phyloP scores from a whole-genome alignment of 2,329 filamentous ascomycete species.

The Fusarium gaditjirri region DNA sequence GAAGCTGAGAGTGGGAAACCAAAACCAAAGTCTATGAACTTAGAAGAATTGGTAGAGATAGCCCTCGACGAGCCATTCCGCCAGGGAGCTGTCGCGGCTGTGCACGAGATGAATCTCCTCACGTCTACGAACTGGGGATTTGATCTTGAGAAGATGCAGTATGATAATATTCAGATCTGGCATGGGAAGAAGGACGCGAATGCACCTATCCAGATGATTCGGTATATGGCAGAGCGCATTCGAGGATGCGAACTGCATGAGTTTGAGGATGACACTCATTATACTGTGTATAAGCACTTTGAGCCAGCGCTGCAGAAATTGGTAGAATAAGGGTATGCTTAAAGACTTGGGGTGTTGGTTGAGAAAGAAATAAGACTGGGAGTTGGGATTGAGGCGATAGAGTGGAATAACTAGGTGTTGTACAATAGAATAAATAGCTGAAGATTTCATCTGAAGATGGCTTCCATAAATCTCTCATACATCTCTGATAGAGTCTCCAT shows the following conservation, averaged over 20 bases:
- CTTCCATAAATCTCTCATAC: accelerated
- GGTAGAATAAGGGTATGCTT: too few species aligned
- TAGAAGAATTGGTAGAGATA: constrained; percentile 42
- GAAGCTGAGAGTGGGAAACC: not conserved
- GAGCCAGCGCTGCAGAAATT: constrained; percentile 19
- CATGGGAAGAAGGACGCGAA: constrained; percentile 49
- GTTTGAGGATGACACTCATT: constrained; percentile 49
- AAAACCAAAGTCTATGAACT: constrained; percentile 22
- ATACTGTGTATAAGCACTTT: constrained; percentile 43
- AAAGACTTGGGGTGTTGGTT: accelerated
- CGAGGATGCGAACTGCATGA: constrained; percentile 48
- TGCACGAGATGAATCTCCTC: constrained; percentile 48
- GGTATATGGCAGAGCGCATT: constrained; percentile 51
- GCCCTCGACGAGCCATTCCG: constrained; percentile 46
- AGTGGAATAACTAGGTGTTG: not conserved
- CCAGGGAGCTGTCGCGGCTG: constrained; percentile 41
- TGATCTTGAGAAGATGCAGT: constrained; percentile 43
- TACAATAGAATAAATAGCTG: not conserved
- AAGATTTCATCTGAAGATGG: accelerated
- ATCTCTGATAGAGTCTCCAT: accelerated
- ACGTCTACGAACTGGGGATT: constrained; percentile 46
- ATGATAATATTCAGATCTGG: constrained; percentile 46
- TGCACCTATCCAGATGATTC: constrained; percentile 47
- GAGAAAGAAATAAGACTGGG: not conserved
- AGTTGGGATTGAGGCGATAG: not conserved